Conservation (phyloP, 2,329 filamentous ascomycete species). For the Phoma sp. region DNA sequence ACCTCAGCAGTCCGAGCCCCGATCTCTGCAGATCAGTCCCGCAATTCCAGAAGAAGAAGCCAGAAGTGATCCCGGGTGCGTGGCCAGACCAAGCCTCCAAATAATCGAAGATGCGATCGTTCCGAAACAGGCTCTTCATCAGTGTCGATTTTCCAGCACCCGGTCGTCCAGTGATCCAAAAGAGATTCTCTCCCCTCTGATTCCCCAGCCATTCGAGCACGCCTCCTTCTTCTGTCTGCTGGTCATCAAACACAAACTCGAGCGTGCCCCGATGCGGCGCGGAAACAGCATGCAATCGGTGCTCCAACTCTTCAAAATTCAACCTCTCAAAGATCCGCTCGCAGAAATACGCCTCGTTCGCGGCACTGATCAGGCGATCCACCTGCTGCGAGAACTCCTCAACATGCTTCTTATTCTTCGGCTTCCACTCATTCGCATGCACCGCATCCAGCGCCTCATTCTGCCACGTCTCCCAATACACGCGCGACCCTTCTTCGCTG, state of each 20-base stretch:
- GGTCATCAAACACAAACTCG: conserved; percentile 33
- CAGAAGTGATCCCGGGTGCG: conserved; percentile 41
- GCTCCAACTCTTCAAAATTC: conserved; percentile 32
- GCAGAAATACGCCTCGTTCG: conserved; percentile 32
- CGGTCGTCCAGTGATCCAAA: conserved; percentile 47
- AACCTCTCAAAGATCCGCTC: conserved; percentile 30
- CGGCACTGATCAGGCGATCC: conserved; percentile 25
- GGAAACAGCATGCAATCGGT: conserved; percentile 31
- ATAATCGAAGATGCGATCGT: conserved; percentile 30
- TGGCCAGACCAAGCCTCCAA: conserved; percentile 39
- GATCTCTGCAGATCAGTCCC: conserved; percentile 40
- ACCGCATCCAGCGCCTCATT: conserved; percentile 33
- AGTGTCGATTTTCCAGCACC: conserved; percentile 57
- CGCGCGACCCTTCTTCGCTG: conserved; percentile 22
- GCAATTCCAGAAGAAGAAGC: conserved; percentile 55
- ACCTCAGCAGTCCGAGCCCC: conserved; percentile 28
- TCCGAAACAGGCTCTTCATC: conserved; percentile 48
- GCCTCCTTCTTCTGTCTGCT: conserved; percentile 19
- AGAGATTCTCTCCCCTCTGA: conserved; percentile 33
- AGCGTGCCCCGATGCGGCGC: conserved; percentile 28
- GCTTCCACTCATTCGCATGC: conserved; percentile 34
- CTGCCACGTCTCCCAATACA: conserved; percentile 37
- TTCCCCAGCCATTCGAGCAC: conserved; percentile 39
- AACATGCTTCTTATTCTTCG: conserved; percentile 37
- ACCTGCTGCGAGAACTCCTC: conserved; percentile 37